Evolutionary conservation across 495 filamentous ascomycete genomes (phyloP).

Genomic region (Viridothelium virens): DNA sequence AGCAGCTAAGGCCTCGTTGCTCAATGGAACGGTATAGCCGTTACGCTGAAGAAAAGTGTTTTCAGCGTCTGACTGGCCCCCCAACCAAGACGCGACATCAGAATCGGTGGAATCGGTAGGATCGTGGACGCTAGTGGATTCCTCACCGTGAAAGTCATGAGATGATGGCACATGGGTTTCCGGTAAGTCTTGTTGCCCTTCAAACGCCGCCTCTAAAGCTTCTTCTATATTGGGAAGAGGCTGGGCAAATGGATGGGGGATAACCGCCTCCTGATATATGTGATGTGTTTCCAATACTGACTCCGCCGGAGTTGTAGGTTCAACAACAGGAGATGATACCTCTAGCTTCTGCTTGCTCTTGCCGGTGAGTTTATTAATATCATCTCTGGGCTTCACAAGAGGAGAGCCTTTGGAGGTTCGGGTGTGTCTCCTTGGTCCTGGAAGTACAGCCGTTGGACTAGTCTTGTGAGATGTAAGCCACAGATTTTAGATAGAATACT

Average conservation of each 20-base stretch:
- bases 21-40: conserved; percentile 3
- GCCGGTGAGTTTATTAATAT: background rate
- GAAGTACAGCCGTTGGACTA: background rate
- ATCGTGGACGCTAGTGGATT: background rate
- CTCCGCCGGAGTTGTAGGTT: background rate
- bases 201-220: background rate
- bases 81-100: background rate
- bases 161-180: background rate
- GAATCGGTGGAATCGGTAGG: background rate
- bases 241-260: background rate
- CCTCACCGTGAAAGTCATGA: background rate
- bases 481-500: background rate
- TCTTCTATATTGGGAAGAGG: conserved; percentile 1
- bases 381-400: background rate
- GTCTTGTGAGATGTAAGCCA: background rate
- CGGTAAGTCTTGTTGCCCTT: background rate
- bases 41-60: conserved; percentile 5
- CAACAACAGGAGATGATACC: conserved; percentile 1
- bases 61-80: background rate
- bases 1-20: conserved; percentile 5
- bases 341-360: background rate
- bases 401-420: conserved; percentile 1
- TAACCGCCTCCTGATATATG: background rate
- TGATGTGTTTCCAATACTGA: conserved; percentile 9
- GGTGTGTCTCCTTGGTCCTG: background rate